Base-by-base conservation (phyloP, 495 filamentous ascomycete genomes). In the Aspergillus sclerotioniger region DNA sequence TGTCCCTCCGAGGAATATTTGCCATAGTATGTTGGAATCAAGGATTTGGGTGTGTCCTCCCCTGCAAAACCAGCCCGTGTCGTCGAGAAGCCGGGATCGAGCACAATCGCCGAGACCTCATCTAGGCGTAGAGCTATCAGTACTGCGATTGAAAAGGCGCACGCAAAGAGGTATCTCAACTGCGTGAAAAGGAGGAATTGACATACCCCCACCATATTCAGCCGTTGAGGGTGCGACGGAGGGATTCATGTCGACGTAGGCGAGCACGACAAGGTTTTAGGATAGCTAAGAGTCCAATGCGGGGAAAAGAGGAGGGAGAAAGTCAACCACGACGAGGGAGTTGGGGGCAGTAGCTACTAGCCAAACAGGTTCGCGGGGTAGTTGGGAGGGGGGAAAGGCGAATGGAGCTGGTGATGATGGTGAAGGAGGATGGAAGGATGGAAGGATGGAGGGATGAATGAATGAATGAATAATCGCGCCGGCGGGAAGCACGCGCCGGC, bases 21-120 rank as follows among this genome's bases (percentile, higher is more conserved):
- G 60, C 85, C 90, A 71, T 96, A 98, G 75, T 89, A 88, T 29
- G 90, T 91, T 16, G 93, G 91, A 44, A 95, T 80, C 50, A 98
- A 83, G 13, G 90, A 90, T 80, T 98, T 98, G 56, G 94, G 94
- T 3, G 89, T 85, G 75, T 98, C 94, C 87, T 98, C 94, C 64
- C 95, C 94, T 4, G 94, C 94, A 69, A 96, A 98, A 60, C 94
- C 94, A 55, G 92, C 95, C 75, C 95, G 93, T 15, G 86, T 90
- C 64, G 84, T 89, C 46, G 87, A 90, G 76, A 89, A 96, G 43
- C 95, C 94, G 4, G 95, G 89, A 66, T 98, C 94, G 63, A 98
- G 90, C 20, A 98, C 90, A 66, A 98, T 90, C 25, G 94, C 94
- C 15, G 91, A 94, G 51, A 98, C 91, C 74, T 98, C 94, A 79